These are phyloP conservation scores for Lactarius akahatsu DNA, from an alignment of 768 basidiomycete genomes.

Conservation along the genomic window DNA sequence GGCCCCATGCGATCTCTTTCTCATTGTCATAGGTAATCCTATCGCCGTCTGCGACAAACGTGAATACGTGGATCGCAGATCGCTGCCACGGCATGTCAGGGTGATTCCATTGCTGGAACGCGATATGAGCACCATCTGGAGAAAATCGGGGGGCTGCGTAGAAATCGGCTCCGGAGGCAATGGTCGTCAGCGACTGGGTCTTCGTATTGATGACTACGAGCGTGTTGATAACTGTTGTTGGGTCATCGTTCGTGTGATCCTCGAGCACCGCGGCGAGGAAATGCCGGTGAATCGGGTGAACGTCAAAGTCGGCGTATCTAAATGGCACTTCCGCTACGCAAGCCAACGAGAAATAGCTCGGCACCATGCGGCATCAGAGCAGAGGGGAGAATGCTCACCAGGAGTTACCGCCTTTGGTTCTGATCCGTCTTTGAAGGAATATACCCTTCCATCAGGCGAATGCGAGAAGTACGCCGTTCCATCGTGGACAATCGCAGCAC, in stretches of 20 bases:
- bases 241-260: constrained; percentile 60
- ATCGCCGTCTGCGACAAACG: constrained; percentile 37
- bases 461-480: constrained; percentile 61
- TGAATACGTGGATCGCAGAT: constrained; percentile 51
- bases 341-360: background rate
- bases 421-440: constrained; percentile 37
- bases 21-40: constrained; percentile 14
- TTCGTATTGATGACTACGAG: constrained; percentile 56
- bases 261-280: constrained; percentile 65
- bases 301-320: constrained; percentile 63
- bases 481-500: constrained; percentile 51
- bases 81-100: constrained; percentile 77
- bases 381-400: constrained; percentile 42
- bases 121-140: constrained; percentile 54
- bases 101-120: constrained; percentile 68
- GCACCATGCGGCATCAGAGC: background rate
- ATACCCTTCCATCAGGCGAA: constrained; percentile 52
- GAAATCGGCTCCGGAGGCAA: constrained; percentile 67
- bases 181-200: constrained; percentile 43
- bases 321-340: constrained; percentile 42
- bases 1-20: constrained; percentile 11
- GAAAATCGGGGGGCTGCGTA: constrained; percentile 63
- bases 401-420: constrained; percentile 55
- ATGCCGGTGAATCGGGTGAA: constrained; percentile 52
- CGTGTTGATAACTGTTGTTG: constrained; percentile 53